Evolutionary conservation across 2,329 filamentous ascomycete species (phyloP).

Genomic region (Penicillium vulpinum): DNA sequence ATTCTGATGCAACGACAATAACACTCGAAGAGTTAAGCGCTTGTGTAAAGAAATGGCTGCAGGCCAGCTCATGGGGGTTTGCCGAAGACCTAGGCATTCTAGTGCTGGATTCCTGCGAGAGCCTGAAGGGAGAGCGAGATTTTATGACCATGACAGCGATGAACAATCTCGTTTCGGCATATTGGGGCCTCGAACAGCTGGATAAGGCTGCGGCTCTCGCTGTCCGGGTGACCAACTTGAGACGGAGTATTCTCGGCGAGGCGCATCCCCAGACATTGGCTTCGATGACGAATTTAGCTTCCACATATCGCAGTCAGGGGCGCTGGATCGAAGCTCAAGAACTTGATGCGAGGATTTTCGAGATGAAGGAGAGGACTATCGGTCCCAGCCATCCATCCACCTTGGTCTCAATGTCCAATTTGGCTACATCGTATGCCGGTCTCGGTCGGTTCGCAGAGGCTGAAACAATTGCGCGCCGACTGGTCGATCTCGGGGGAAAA

Average conservation of each 20-base stretch:
- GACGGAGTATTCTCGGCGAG: conserved; percentile 9
- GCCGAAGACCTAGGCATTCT: conserved; percentile 9
- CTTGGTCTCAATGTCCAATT: conserved; percentile 11
- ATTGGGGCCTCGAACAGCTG: conserved; percentile 12
- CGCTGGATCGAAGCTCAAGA: conserved; percentile 6
- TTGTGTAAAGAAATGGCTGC: conserved; percentile 4
- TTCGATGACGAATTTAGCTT: conserved; percentile 19
- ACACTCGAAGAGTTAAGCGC: conserved; percentile 2
- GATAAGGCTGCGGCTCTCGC: conserved; percentile 8
- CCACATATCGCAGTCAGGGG: conserved; percentile 13
- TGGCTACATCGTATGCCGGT: conserved; percentile 15
- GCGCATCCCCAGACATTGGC: conserved; percentile 12
- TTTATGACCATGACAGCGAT: conserved; percentile 15
- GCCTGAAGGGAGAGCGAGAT: conserved; percentile 9
- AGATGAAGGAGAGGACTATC: conserved; percentile 7
- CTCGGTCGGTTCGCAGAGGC: conserved; percentile 15
- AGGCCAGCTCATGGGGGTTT: conserved; percentile 5
- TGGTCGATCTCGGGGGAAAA: conserved; percentile 7
- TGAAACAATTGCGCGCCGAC: conserved; percentile 2
- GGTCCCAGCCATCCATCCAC: conserved; percentile 8
- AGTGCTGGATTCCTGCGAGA: conserved; percentile 1
- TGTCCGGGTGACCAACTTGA: conserved; percentile 3
- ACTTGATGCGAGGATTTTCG: conserved; percentile 9
- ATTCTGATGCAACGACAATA: not conserved
- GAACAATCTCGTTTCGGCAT: conserved; percentile 14